A percentile compares a stretch with the other conserved stretches of the same genome.
Evolutionary conservation across 2,329 filamentous ascomycete genomes (phyloP).

Genomic region (Tothia fuscella): DNA sequence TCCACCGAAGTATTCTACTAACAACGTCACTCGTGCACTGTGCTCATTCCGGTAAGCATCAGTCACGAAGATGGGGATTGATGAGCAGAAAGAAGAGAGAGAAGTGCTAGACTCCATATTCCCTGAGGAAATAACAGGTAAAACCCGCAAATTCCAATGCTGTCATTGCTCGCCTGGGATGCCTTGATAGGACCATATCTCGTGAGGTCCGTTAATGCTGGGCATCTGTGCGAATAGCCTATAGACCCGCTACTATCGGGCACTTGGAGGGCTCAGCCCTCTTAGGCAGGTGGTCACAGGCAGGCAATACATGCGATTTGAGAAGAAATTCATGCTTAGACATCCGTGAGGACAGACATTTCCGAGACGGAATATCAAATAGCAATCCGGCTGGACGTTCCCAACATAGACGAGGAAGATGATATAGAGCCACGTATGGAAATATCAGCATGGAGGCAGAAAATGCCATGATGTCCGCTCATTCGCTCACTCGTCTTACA

Average conservation of each 20-base stretch:
- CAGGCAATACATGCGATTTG: too few relatives aligned
- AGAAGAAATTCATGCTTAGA: too few relatives aligned
- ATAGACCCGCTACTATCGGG: too few relatives aligned
- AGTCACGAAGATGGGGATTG: slow-evolving; percentile 36
- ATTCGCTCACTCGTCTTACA: slow-evolving; percentile 14
- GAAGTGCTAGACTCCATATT: slow-evolving; percentile 98
- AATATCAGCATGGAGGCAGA: too few relatives aligned
- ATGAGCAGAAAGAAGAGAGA: slow-evolving; percentile 91
- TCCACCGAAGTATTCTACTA: too few relatives aligned
- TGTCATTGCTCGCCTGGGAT: neutral
- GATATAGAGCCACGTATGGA: slow-evolving; percentile 46
- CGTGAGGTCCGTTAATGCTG: too few relatives aligned
- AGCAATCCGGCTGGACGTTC: slow-evolving; percentile 70
- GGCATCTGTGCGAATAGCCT: too few relatives aligned
- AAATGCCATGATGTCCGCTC: slow-evolving; percentile 3
- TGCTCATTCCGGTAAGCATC: too few relatives aligned
- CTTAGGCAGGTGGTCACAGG: too few relatives aligned
- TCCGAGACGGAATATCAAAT: slow-evolving; percentile 84
- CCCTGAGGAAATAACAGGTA: slow-evolving; percentile 90
- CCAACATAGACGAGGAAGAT: slow-evolving; percentile 47
- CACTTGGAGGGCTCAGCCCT: too few relatives aligned
- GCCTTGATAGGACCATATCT: too few relatives aligned
- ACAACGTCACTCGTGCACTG: neutral
- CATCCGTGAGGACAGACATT: slow-evolving; percentile 56
- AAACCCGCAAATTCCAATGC: neutral